phyloP scores from a whole-genome alignment of 2,329 filamentous ascomycete species.

The Beauveria scarabaeidicola region DNA sequence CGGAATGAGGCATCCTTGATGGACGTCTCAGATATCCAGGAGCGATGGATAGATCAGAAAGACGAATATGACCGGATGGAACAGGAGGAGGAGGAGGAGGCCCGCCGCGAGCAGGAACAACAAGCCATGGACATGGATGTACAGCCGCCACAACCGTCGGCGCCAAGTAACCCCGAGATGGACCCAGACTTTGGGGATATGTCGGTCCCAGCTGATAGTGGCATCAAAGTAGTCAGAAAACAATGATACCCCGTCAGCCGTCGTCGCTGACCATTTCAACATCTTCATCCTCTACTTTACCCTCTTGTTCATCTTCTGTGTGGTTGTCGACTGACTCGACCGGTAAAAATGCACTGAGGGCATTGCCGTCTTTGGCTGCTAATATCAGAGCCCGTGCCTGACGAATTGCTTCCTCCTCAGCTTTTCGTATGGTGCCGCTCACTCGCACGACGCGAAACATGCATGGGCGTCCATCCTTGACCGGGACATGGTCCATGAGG shows the following conservation, averaged over 20 bases:
- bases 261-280: slow-evolving; percentile 37
- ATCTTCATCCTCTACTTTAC: slow-evolving; percentile 34
- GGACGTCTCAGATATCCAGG: slow-evolving; percentile 84
- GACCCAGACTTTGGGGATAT: slow-evolving; percentile 45
- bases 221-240: slow-evolving; percentile 65
- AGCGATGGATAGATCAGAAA: slow-evolving; percentile 88
- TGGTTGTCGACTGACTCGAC: slow-evolving; percentile 25
- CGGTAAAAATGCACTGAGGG: slow-evolving; percentile 6
- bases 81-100: slow-evolving; percentile 66
- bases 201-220: slow-evolving; percentile 47
- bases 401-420: slow-evolving; percentile 80
- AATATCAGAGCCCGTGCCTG: slow-evolving; percentile 65
- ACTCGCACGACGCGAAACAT: slow-evolving; percentile 80
- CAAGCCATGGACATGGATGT: slow-evolving; percentile 28
- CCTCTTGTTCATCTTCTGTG: slow-evolving; percentile 23
- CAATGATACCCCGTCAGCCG: slow-evolving; percentile 41
- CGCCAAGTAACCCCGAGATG: slow-evolving; percentile 19
- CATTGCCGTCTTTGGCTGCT: slow-evolving; percentile 47
- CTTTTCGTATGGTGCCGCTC: slow-evolving; percentile 87
- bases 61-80: slow-evolving; percentile 81
- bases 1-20: slow-evolving; percentile 64
- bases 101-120: slow-evolving; percentile 35
- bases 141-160: slow-evolving; percentile 16
- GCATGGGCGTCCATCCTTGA: slow-evolving; percentile 53
- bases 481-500: slow-evolving; percentile 63